These are phyloP conservation scores for Spathaspora hagerdaliae DNA, from an alignment of 805 yeast genomes.

Conservation along the genomic window DNA sequence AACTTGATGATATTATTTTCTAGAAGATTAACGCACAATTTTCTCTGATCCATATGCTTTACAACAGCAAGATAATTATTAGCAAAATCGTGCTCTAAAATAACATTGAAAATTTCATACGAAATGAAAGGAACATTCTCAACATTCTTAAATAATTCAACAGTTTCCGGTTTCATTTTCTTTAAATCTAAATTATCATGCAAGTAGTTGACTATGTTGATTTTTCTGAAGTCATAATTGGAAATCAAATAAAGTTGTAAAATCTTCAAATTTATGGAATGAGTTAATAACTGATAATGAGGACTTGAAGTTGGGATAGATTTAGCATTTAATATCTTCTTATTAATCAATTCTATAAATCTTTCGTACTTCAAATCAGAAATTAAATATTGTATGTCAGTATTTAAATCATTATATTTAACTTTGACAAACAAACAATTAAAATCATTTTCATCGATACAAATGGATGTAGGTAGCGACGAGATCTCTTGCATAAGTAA, in stretches of 20 bases:
- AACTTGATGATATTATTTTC: conserved; percentile 31
- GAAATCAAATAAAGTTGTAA: conserved; percentile 27
- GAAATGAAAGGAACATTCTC: conserved; percentile 7
- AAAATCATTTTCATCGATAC: not conserved
- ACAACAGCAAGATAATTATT: conserved; percentile 1
- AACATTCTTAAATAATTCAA: not conserved
- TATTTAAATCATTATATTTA: conserved; percentile 28
- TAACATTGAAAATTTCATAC: conserved; percentile 4
- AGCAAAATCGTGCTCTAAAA: conserved; percentile 1
- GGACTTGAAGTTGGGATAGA: conserved; percentile 5
- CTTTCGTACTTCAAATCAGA: conserved; percentile 9
- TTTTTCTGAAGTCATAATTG: conserved; percentile 31
- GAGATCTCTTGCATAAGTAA: not conserved
- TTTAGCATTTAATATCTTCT: conserved; percentile 23
- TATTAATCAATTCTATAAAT: conserved; percentile 27
- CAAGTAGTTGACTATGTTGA: conserved; percentile 19
- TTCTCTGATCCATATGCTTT: conserved; percentile 8
- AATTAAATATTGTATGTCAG: conserved; percentile 28
- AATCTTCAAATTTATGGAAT: conserved; percentile 21
- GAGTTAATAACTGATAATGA: conserved; percentile 3
- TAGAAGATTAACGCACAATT: conserved; percentile 18
- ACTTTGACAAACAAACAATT: conserved; percentile 12
- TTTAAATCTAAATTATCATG: conserved; percentile 3
- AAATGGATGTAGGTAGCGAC: not conserved
- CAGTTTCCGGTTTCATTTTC: conserved; percentile 1